A percentile compares a stretch with the other conserved stretches of the same genome.
Conservation (phyloP, 1,284 basidiomycete species). For the Omphalotus olearius region DNA sequence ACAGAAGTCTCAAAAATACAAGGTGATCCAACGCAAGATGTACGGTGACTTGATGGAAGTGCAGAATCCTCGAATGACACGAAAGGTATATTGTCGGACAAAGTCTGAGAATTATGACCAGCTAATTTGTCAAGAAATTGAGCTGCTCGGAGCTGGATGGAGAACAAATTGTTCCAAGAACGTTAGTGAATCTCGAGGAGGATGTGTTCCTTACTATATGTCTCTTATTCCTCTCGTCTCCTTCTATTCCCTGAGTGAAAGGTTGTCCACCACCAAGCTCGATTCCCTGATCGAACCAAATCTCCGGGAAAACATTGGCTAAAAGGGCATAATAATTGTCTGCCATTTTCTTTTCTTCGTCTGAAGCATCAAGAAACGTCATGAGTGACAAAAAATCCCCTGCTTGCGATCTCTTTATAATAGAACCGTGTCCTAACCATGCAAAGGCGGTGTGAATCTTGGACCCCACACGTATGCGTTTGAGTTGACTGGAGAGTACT, state of each 20-base stretch:
- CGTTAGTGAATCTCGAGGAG: background rate
- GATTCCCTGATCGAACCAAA: constrained; percentile 62
- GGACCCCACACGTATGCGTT: constrained; percentile 27
- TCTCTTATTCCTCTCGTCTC: constrained; percentile 49
- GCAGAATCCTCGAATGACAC: background rate
- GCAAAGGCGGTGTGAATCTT: constrained; percentile 54
- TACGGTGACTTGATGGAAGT: constrained; percentile 22
- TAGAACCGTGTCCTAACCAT: constrained; percentile 64
- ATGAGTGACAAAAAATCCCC: constrained; percentile 48
- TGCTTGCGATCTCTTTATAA: constrained; percentile 41
- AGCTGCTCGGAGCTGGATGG: constrained; percentile 34
- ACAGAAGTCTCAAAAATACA: constrained; percentile 58
- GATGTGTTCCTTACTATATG: constrained; percentile 47
- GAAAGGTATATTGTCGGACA: constrained; percentile 13
- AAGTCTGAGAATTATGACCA: background rate
- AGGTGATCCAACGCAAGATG: constrained; percentile 40
- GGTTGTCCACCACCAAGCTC: constrained; percentile 55
- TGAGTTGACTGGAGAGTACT: constrained; percentile 46
- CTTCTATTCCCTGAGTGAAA: constrained; percentile 59
- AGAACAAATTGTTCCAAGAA: too few relatives aligned
- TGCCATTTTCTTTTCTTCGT: constrained; percentile 58
- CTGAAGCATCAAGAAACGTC: constrained; percentile 35
- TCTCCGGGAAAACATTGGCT: constrained; percentile 43
- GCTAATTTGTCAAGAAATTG: constrained; percentile 13
- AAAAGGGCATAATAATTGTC: constrained; percentile 69